Evolutionary conservation across 148 eudicot genomes (phyloP).

Genomic region (Silene latifolia): DNA sequence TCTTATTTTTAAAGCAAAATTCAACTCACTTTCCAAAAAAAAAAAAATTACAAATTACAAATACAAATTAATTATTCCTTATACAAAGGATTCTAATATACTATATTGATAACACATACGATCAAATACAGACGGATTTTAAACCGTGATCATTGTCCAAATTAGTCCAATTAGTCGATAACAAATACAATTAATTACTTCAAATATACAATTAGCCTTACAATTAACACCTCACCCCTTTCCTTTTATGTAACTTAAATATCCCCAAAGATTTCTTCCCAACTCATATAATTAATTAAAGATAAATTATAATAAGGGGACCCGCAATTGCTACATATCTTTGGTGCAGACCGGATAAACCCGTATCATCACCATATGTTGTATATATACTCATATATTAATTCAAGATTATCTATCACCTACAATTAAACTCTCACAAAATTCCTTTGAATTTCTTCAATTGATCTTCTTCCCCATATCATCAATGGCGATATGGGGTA

Average conservation of each 20-base stretch:
- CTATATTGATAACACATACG: too few species aligned
- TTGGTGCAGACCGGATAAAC: too few species aligned
- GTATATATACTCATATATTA: background rate
- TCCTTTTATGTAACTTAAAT: background rate
- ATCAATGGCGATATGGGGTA: conserved; percentile 16
- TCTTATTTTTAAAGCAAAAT: background rate
- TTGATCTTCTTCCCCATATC: background rate
- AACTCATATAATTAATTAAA: too few species aligned
- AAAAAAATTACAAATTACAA: too few species aligned
- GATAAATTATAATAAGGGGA: too few species aligned
- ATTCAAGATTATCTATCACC: background rate
- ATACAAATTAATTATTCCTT: background rate
- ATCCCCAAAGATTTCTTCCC: conserved; percentile 9
- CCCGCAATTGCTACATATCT: too few species aligned
- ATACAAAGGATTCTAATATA: background rate
- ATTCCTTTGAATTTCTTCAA: background rate
- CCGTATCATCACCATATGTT: background rate
- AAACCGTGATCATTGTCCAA: background rate
- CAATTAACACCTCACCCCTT: background rate
- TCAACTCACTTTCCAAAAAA: background rate
- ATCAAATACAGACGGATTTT: too few species aligned
- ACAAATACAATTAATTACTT: background rate
- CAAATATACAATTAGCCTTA: background rate
- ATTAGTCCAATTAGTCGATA: background rate
- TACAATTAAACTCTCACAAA: background rate